These are phyloP conservation scores for Phytophthora macrochlamydospora DNA, from an alignment of 352 stramenopile genomes.

Conservation along the genomic window DNA sequence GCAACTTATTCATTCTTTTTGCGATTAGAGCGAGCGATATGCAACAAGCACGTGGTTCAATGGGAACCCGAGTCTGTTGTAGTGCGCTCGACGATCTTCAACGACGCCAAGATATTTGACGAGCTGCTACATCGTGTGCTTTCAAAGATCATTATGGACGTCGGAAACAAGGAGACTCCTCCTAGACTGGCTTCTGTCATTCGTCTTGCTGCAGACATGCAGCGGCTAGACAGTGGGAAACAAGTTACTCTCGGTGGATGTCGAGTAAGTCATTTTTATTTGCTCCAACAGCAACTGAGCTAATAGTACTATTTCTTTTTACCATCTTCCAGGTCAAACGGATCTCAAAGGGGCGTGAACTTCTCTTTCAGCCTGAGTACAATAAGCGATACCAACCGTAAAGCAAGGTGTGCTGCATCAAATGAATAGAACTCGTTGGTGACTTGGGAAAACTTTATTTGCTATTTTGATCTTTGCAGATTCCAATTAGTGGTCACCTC, in stretches of 20 bases:
- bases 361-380: constrained; percentile 47
- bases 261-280: constrained; percentile 41
- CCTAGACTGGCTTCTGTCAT: constrained; percentile 63
- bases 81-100: constrained; percentile 43
- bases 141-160: constrained; percentile 49
- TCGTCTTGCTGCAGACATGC: constrained; percentile 50
- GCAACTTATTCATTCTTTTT: constrained; percentile 7
- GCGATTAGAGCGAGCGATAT: constrained; percentile 46
- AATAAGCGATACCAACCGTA: background rate
- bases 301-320: constrained; percentile 3
- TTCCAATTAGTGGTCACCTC: too few species aligned
- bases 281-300: background rate
- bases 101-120: constrained; percentile 64
- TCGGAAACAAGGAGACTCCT: constrained; percentile 64
- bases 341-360: constrained; percentile 27
- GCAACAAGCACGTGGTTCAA: constrained; percentile 49
- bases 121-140: constrained; percentile 71
- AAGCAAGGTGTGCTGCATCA: background rate
- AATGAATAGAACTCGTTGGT: too few species aligned
- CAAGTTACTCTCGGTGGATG: constrained; percentile 72
- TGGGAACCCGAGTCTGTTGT: constrained; percentile 34
- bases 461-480: background rate
- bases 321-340: constrained; percentile 35
- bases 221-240: constrained; percentile 62
- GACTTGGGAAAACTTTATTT: background rate